These are phyloP conservation scores for Lanmaoa pseudosensibilis DNA, from an alignment of 768 basidiomycete species.

Conservation along the genomic window DNA sequence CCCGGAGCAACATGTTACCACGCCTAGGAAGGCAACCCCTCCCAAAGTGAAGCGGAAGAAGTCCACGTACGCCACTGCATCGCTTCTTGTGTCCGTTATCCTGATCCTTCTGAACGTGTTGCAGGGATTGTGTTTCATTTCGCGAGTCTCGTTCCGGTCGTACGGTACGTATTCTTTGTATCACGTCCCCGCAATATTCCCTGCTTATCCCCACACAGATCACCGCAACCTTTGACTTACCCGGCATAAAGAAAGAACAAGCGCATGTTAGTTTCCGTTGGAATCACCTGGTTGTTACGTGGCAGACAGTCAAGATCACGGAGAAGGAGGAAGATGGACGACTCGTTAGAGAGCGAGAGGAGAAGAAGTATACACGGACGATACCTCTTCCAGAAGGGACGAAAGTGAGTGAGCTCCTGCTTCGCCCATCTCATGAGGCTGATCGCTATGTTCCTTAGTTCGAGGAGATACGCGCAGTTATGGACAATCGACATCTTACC, in stretches of 20 bases:
- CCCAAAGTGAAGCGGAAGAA: constrained; percentile 56
- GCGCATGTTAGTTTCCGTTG: constrained; percentile 74
- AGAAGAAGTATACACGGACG: constrained; percentile 64
- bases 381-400: constrained; percentile 75
- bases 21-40: constrained; percentile 30
- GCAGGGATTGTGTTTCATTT: constrained; percentile 55
- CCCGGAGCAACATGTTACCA: constrained; percentile 25
- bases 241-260: constrained; percentile 68
- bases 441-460: constrained; percentile 44
- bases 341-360: constrained; percentile 60
- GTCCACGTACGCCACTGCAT: constrained; percentile 55
- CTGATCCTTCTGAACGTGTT: constrained; percentile 20
- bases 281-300: constrained; percentile 60
- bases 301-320: constrained; percentile 57
- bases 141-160: constrained; percentile 71
- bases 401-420: constrained; percentile 43
- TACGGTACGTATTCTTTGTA: constrained; percentile 36
- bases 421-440: not conserved
- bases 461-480: constrained; percentile 68
- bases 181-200: constrained; percentile 13
- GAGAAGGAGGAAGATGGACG: constrained; percentile 64
- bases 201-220: constrained; percentile 41
- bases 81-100: constrained; percentile 3
- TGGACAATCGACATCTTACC: constrained; percentile 59
- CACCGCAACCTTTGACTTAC: constrained; percentile 69